Evolutionary conservation across 441 rosid species (phyloP), one percentile per base, ranked within the genome.

Genomic region (Croton laevigatus): DNA sequence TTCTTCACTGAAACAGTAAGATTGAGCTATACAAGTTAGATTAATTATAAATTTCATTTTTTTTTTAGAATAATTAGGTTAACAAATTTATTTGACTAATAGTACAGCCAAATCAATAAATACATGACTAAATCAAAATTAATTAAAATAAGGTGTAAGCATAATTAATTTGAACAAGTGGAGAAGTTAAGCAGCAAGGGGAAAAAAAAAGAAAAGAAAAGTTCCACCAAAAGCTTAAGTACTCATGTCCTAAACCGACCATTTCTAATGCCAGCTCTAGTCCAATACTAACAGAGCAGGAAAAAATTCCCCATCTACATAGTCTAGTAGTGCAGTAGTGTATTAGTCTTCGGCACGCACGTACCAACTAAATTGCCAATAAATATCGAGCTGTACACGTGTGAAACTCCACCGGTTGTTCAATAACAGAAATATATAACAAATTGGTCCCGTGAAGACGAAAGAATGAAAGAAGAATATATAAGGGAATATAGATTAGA

Each of bases 311-410:
- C n/a, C 4, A 11, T 23, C 20, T 38, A 8, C 9, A 45, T 45
- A 45, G 49, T 12, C 49, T 11, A 10, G 32, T 27, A 27, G 32
- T 2, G 32, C 2, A 27, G 32, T 27, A 27, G 32, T 27, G 2
- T 27, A 45, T 12, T 45, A 13, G 1, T 5, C 49, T 27, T 63
- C 22, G 66, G 68, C 65, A 62, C 62, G 68, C 32, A 60, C 37
- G 22, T 45, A 68, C 40, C 44, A 40, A 40, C 10, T 8, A 44
- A 2, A 42, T 42, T 52, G 55, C 45, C 64, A 5, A 42, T 60
- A 5, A 49, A 42, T 40, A 68, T 73, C 38, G 73, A 68, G 69
- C 52, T 55, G 77, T 74, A 74, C 77, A 74, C 73, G 77, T 74
- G 77, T 59, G 58, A 69, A 36, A 23, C 20, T 20, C 38, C 45